Evolutionary conservation across 306 rosid genomes (phyloP).

Genomic region (Fragaria ananassa): DNA sequence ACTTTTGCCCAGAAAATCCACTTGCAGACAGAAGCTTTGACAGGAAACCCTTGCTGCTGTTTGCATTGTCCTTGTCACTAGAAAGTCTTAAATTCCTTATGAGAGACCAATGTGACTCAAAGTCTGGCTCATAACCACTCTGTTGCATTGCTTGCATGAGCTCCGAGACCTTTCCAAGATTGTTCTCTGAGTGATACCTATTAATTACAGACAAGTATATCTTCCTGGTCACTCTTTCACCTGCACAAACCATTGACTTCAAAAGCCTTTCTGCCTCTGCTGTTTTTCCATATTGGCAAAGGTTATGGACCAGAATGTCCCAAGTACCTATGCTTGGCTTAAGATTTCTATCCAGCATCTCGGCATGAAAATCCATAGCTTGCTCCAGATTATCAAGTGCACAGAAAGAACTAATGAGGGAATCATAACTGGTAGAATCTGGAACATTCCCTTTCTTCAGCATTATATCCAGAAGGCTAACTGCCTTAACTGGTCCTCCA

Average conservation of each 20-base stretch:
- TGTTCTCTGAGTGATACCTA: slow-evolving; percentile 48
- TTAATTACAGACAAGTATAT: slow-evolving; percentile 55
- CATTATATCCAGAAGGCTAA: slow-evolving; percentile 65
- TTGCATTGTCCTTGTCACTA: slow-evolving; percentile 32
- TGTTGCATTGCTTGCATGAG: slow-evolving; percentile 74
- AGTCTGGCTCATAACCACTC: slow-evolving; percentile 76
- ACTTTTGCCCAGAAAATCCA: slow-evolving; percentile 46
- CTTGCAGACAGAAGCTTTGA: slow-evolving; percentile 70
- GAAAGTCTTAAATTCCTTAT: slow-evolving; percentile 58
- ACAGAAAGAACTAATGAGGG: slow-evolving; percentile 54
- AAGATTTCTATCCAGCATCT: slow-evolving; percentile 57
- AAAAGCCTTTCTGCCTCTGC: slow-evolving; percentile 64
- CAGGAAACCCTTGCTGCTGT: slow-evolving; percentile 58
- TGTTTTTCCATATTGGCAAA: slow-evolving; percentile 57
- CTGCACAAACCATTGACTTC: slow-evolving; percentile 39
- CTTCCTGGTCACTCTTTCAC: slow-evolving; percentile 63
- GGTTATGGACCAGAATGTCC: slow-evolving; percentile 45
- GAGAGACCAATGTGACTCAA: slow-evolving; percentile 89
- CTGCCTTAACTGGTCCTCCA: slow-evolving; percentile 60
- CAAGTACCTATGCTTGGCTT: slow-evolving; percentile 49
- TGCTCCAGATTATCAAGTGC: slow-evolving; percentile 37
- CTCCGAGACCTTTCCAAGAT: slow-evolving; percentile 61
- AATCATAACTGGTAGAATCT: slow-evolving; percentile 61
- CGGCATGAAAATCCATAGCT: slow-evolving; percentile 62
- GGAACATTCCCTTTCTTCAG: slow-evolving; percentile 63